phyloP scores from a whole-genome alignment of 2,329 filamentous ascomycete species.

The Biscogniauxia marginata region DNA sequence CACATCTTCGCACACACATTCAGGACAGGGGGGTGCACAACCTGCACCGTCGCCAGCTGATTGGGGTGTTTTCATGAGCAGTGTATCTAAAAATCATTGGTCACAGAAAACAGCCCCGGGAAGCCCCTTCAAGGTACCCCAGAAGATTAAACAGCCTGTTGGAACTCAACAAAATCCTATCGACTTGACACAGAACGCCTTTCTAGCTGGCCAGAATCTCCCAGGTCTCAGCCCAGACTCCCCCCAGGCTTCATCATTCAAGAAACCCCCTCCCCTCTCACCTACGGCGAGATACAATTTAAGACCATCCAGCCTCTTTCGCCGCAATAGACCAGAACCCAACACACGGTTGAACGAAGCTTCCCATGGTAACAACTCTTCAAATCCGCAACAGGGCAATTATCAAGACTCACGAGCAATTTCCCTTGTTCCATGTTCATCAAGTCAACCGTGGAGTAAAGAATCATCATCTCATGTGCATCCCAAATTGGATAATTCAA shows the following conservation, averaged over 20 bases:
- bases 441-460: too few relatives aligned
- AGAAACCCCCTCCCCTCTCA: neutral
- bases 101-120: neutral
- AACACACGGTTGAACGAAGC: neutral
- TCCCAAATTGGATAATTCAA: too few relatives aligned
- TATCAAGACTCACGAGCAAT: too few relatives aligned
- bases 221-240: neutral
- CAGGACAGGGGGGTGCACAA: neutral
- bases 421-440: too few relatives aligned
- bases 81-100: too few relatives aligned
- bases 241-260: neutral
- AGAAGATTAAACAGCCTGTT: neutral
- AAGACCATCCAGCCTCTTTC: neutral
- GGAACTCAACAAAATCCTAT: neutral
- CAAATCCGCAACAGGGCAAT: too few relatives aligned
- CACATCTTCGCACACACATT: neutral
- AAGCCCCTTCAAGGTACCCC: neutral
- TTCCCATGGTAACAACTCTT: too few relatives aligned
- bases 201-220: neutral
- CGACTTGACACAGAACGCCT: neutral
- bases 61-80: too few relatives aligned
- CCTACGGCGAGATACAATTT: too few relatives aligned
- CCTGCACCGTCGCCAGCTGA: too few relatives aligned
- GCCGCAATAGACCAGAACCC: neutral
- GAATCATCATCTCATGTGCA: too few relatives aligned